Evolutionary conservation across 495 filamentous ascomycete genomes (phyloP).

Genomic region (Daldinia caldariorum): DNA sequence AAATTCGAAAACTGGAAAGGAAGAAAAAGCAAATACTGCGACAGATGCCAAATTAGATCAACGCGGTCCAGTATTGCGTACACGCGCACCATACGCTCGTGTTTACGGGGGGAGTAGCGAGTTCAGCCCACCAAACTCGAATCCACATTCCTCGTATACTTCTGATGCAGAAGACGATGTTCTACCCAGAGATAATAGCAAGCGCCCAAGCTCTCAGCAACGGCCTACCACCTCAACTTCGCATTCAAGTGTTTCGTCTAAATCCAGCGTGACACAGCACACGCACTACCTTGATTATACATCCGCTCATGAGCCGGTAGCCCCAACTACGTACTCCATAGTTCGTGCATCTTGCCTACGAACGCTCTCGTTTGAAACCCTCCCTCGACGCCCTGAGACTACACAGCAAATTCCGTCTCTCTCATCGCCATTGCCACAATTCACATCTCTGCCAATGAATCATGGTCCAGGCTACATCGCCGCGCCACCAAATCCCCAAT

Average conservation of each 20-base stretch:
- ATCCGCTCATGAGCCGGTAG: conserved; percentile 80
- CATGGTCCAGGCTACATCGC: conserved; percentile 46
- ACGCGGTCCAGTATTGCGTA: conserved; percentile 56
- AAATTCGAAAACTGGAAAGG: conserved; percentile 47
- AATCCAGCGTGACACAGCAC: conserved; percentile 68
- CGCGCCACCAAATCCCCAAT: conserved; percentile 49
- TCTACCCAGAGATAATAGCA: conserved; percentile 18
- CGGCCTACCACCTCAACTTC: conserved; percentile 50
- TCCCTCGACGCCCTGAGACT: conserved; percentile 70
- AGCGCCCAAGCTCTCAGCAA: conserved; percentile 25
- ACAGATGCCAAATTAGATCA: conserved; percentile 47
- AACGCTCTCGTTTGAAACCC: conserved; percentile 83
- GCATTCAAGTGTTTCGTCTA: conserved; percentile 57
- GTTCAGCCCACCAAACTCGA: conserved; percentile 54
- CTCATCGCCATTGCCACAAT: conserved; percentile 35
- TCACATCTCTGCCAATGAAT: conserved; percentile 50
- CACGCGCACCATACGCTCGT: conserved; percentile 60
- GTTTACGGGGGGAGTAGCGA: conserved; percentile 54
- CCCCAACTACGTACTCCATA: conserved; percentile 81
- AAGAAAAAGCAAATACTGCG: conserved; percentile 36
- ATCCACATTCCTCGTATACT: conserved; percentile 55
- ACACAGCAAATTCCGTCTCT: conserved; percentile 32
- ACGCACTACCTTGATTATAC: conserved; percentile 87
- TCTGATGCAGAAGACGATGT: conserved; percentile 58
- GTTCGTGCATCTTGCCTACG: conserved; percentile 86